Base-by-base conservation (phyloP, 2,329 filamentous ascomycete genomes). In the Grosmannia clavigera region DNA sequence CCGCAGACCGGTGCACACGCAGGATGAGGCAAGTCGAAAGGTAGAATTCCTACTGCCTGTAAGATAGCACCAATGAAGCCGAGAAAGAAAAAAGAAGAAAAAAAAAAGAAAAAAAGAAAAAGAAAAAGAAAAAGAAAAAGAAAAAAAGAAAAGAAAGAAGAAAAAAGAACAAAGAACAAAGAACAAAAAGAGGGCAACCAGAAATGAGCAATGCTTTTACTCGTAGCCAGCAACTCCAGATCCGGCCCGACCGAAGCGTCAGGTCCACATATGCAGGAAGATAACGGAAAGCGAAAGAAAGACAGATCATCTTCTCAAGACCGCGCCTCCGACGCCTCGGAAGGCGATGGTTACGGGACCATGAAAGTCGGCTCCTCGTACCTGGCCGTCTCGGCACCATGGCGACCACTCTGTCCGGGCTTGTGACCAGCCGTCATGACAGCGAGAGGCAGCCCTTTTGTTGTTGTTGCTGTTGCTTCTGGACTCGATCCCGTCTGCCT, bases 381-480 rank as follows among this genome's bases (percentile, higher is more conserved):
- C 25, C 25, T 11, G 12, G 10, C 11, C 3, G 16, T 48, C 38
- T n/a, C 55, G 40, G 14, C 25, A 14, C 55, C 55, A 57, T 0
- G 55, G 55, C 25, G 55, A 57, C 55, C 55, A 57, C 19, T 43
- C 35, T 11, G 55, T 14, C 40, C n/a, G 55, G 2, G 55, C 6
- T 14, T 43, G 35, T 10, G 54, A 22, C 40, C 54, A 46, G 10
- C 22, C 12, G 16, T 29, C 38, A 5, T 33, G 29, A 19, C 27
- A 53, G 7, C 27, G 51, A 19, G 51, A 16, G 16, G n/a, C 52
- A 31, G 4, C 52, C 5, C 19, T 16, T 38, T 10, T 6, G 3
- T 9, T 2, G 27, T 6, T 70, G 70, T 33, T 73, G 73, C 70
- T 60, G 73, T 69, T 60, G 54, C 65, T 51, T 14, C 11, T 48